Percentiles rank a stretch among this genome's conserved stretches.
Conservation (phyloP, 225 moss, liverwort and hornwort species). For the Takakia lepidozioides region DNA sequence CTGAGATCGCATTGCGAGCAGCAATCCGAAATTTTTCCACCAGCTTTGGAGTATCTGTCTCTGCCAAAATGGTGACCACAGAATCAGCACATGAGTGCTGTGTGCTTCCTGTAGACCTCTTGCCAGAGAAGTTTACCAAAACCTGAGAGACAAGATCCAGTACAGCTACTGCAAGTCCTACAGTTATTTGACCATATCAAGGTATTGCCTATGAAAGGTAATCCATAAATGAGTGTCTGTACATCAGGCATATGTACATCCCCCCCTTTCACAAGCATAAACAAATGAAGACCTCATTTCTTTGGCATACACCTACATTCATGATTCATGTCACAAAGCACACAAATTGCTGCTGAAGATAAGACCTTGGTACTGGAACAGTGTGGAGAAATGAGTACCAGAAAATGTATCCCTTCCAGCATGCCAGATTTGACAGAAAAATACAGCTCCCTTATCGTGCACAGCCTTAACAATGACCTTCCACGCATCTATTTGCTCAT, state of each 20-base stretch:
- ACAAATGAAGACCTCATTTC: background rate
- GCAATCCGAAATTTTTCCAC: conserved; percentile 45
- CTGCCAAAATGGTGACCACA: conserved; percentile 20
- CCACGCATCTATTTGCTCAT: conserved; percentile 71
- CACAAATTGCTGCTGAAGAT: background rate
- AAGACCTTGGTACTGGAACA: no score
- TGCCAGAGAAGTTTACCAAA: no score
- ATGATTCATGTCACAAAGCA: conserved; percentile 1
- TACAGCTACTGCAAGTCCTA: no score
- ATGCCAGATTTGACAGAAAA: conserved; percentile 66
- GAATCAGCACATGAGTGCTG: no score
- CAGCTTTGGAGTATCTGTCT: conserved; percentile 22
- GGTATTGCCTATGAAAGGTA: background rate
- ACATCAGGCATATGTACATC: background rate
- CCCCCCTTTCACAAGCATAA: no score
- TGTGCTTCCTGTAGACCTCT: no score
- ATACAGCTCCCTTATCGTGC: conserved; percentile 62
- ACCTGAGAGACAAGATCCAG: no score
- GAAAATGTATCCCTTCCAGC: conserved; percentile 38
- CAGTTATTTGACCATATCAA: no score
- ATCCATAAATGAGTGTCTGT: background rate
- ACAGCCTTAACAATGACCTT: conserved; percentile 77
- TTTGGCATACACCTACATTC: background rate
- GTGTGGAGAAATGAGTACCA: conserved; percentile 24
- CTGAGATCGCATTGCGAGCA: conserved; percentile 55